Percentiles rank a stretch among this genome's conserved stretches.
phyloP scores from a whole-genome alignment of 495 filamentous ascomycete genomes.

The Aspergillus campestris region DNA sequence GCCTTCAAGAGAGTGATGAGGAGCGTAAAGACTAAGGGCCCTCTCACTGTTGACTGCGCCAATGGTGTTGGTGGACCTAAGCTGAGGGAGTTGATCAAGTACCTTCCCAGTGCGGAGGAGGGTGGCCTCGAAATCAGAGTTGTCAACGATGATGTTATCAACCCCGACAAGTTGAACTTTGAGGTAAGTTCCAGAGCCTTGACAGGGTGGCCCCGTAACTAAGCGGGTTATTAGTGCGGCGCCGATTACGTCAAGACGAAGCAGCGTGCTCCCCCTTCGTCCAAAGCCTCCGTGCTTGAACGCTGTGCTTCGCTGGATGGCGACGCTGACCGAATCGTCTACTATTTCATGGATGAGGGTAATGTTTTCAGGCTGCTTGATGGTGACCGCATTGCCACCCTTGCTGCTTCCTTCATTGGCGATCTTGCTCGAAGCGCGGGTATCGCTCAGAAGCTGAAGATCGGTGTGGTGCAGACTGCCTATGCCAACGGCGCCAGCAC shows the following conservation, averaged over 20 bases:
- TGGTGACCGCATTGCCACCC: conserved; percentile 91
- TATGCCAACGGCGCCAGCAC: conserved; percentile 98
- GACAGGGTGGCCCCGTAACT: conserved; percentile 4
- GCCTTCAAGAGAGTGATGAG: conserved; percentile 77
- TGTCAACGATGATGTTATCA: conserved; percentile 83
- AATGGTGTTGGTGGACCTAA: conserved; percentile 96
- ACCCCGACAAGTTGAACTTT: conserved; percentile 79
- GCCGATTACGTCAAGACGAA: conserved; percentile 97
- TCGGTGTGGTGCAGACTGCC: conserved; percentile 92
- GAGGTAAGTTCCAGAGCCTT: conserved; percentile 47
- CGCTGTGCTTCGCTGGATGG: conserved; percentile 91
- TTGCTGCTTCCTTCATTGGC: conserved; percentile 88
- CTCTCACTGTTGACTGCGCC: conserved; percentile 84
- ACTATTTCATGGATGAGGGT: conserved; percentile 83
- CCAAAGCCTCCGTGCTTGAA: conserved; percentile 62
- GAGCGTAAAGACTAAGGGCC: conserved; percentile 59
- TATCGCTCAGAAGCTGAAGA: conserved; percentile 67
- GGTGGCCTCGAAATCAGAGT: conserved; percentile 72
- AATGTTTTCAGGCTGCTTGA: conserved; percentile 82
- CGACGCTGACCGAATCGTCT: conserved; percentile 90
- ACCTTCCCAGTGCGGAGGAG: conserved; percentile 55
- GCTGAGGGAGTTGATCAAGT: conserved; percentile 76
- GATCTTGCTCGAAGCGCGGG: conserved; percentile 76
- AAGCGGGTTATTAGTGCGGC: conserved; percentile 56
- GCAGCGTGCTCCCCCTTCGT: conserved; percentile 79